phyloP scores from a whole-genome alignment of 768 basidiomycete genomes.

The Coprinopsis sp. region DNA sequence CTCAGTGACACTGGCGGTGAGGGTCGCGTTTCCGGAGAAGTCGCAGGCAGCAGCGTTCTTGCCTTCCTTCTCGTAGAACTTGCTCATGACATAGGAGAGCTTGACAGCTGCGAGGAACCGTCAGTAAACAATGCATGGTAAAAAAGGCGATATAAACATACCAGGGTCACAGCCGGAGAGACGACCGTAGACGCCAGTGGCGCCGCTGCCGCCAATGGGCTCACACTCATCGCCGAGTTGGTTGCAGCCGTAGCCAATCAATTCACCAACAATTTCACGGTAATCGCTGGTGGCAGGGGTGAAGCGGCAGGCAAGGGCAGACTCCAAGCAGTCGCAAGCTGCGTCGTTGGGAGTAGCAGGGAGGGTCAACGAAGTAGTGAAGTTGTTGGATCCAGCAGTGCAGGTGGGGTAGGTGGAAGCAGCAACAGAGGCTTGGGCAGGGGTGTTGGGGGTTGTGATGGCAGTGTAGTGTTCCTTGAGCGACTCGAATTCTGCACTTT shows the following conservation, averaged over 20 bases:
- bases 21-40: conserved; percentile 82
- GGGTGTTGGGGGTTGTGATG: conserved; percentile 58
- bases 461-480: conserved; percentile 58
- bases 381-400: conserved; percentile 53
- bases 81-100: conserved; percentile 78
- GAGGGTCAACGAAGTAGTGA: conserved; percentile 62
- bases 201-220: conserved; percentile 69
- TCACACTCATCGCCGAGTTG: conserved; percentile 62
- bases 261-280: conserved; percentile 51
- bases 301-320: conserved; percentile 68
- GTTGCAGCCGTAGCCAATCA: conserved; percentile 72
- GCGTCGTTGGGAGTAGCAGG: conserved; percentile 81
- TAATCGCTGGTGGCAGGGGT: conserved; percentile 59
- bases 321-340: conserved; percentile 75
- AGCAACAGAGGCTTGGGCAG: conserved; percentile 36
- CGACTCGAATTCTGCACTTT: conserved; percentile 61
- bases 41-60: conserved; percentile 61
- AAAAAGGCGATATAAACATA: conserved; percentile 28
- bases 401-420: conserved; percentile 58
- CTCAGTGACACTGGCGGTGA: conserved; percentile 49
- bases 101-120: conserved; percentile 51
- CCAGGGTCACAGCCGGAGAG: conserved; percentile 78
- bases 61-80: conserved; percentile 65
- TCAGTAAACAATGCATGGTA: conserved; percentile 4
- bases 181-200: conserved; percentile 69